Conservation (phyloP, 2,329 filamentous ascomycete genomes). For the Pseudogymnoascus sp. region DNA sequence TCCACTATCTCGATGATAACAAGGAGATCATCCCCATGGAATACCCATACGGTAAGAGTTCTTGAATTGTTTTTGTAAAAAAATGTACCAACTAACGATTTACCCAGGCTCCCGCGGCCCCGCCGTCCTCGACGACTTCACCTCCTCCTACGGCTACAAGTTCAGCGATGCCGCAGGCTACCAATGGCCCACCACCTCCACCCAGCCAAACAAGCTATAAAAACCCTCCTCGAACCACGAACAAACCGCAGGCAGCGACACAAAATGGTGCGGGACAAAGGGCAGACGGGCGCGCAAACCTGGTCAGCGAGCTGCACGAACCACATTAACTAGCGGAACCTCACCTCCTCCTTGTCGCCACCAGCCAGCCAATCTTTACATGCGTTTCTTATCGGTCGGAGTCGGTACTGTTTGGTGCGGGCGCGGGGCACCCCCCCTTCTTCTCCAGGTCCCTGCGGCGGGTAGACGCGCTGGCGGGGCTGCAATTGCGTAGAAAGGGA, state of each 20-base stretch:
- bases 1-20: slow-evolving; percentile 98
- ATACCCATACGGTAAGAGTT: slow-evolving; percentile 85
- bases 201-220: slow-evolving; percentile 75
- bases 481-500: neutral
- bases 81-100: slow-evolving; percentile 12
- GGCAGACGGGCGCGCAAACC: neutral
- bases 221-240: slow-evolving; percentile 18
- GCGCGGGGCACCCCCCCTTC: neutral
- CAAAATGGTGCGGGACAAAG: neutral
- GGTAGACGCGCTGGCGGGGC: neutral
- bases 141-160: slow-evolving; percentile 95
- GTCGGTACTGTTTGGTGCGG: slow-evolving; percentile 1
- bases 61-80: neutral
- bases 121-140: slow-evolving; percentile 95
- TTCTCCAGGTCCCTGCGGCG: neutral
- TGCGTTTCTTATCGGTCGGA: slow-evolving; percentile 1
- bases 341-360: neutral
- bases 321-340: neutral
- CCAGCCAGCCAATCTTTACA: neutral
- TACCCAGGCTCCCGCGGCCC: slow-evolving; percentile 83
- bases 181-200: slow-evolving; percentile 81
- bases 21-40: slow-evolving; percentile 99
- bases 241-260: neutral
- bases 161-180: slow-evolving; percentile 95
- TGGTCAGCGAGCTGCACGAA: neutral